A percentile compares a stretch with the other conserved stretches of the same genome.
Evolutionary conservation across 495 filamentous ascomycete genomes (phyloP).

Genomic region (Extremus antarcticus): DNA sequence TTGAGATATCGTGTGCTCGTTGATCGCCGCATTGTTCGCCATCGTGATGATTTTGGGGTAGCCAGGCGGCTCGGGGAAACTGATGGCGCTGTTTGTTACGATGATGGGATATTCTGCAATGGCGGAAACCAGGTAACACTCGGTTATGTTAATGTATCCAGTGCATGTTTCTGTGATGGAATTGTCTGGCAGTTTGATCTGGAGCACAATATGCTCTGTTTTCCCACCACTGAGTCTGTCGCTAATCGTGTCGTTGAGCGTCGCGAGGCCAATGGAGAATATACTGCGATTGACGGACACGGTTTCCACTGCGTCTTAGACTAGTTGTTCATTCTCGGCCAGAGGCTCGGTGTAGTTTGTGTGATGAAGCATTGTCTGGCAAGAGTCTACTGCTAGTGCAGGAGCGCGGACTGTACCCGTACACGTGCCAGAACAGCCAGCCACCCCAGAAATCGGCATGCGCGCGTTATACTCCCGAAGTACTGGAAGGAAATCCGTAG

Average conservation of each 20-base stretch:
- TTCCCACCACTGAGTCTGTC: neutral
- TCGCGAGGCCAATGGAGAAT: neutral
- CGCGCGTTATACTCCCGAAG: neutral
- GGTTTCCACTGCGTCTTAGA: neutral
- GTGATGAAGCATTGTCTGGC: neutral
- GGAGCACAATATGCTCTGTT: neutral
- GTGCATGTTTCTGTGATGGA: neutral
- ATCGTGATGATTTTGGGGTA: conserved; percentile 4
- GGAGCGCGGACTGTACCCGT: conserved; percentile 3
- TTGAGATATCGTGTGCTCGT: neutral
- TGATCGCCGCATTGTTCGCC: conserved; percentile 5
- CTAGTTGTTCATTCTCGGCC: neutral
- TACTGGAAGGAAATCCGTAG: neutral
- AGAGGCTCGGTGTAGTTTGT: conserved; percentile 6
- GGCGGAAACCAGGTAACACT: conserved; percentile 4
- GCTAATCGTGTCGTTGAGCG: neutral
- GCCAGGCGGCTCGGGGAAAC: conserved; percentile 6
- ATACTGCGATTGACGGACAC: neutral
- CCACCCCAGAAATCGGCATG: neutral
- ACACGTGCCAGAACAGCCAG: neutral
- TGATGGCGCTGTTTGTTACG: conserved; percentile 4
- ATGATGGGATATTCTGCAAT: conserved; percentile 7
- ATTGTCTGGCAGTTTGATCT: neutral
- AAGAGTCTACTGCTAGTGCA: conserved; percentile 3
- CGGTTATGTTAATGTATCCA: neutral